Base-by-base conservation (phyloP, 768 basidiomycete genomes). In the Kwoniella newhampshirensis region DNA sequence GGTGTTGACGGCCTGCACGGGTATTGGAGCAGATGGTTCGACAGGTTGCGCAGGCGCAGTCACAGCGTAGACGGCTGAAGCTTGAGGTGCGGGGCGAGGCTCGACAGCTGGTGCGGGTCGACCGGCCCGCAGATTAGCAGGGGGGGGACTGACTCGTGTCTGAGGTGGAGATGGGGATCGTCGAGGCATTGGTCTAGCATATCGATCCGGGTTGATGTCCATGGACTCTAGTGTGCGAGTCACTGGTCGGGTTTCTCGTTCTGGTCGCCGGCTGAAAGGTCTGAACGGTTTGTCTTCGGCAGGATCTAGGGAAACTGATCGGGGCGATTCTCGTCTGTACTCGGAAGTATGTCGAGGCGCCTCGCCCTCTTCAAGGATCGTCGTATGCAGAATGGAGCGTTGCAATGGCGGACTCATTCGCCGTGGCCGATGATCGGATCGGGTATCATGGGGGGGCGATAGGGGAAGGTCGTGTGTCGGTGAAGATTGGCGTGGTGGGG, bases 191-290 rank as follows among this genome's bases (percentile, higher is more conserved):
- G 43, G 27, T 32, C 25, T n/a, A 18, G 6, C 4, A 25, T 9
- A 28, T 20, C n/a, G 44, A 25, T 17, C 40, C 11, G 41, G 28
- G 37, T 13, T 32, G 32, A 32, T 13, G 13, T 6, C 32, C 32
- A 32, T 32, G 13, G 32, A 6, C 13, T 32, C 32, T 13, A 32
- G 32, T 6, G 32, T 32, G n/a, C 30, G 28, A 28, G 20, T n/a
- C 27, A 35, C 51, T 11, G 55, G 55, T 11, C 50, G 35, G 25
- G 57, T 57, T 30, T 62, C 61, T 50, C 54, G 61, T 28, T 62
- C 61, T 25, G 37, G 32, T 20, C 41, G 32, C 13, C 49, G 20
- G 12, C 47, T 52, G 39, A 57, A 60, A 2, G 60, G 54, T 28
- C 63, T 46, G 21, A 51, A 54, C 7, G 62, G 55, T 15, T 59